Evolutionary conservation across 2,329 filamentous ascomycete genomes (phyloP), one percentile per base, ranked within the genome.

Genomic region (Aspergillus sp.): DNA sequence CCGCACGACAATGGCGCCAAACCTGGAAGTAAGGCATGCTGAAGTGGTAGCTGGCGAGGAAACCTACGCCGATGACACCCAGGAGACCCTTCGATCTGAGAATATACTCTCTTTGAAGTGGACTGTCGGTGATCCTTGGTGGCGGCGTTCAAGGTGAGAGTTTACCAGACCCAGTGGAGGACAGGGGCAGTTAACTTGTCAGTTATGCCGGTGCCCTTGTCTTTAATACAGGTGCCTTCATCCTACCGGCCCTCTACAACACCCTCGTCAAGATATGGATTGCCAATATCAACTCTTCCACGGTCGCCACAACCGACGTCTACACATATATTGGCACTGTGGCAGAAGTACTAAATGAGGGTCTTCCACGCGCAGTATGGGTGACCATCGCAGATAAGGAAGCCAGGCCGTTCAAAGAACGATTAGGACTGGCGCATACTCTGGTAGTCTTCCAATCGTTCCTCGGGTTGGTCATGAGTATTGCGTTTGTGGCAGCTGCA

Each of bases 291-390:
- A 85, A 90, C 68, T 73, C 83, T 0, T 82, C 79, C 1, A 76
- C 84, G 60, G 84, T 89, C 1, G 85, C 82, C 17, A 88, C 84
- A 0, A 88, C 85, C 0, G 85, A 89, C 57, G 76, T 81, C 0
- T 89, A 88, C 70, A 90, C 86, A 0, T 91, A 91, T 69, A 89
- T 91, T 58, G 80, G 82, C 18, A 81, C 85, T 0, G 78, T 90
- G 0, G 83, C 82, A 1, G 85, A 91, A 67, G 86, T 89, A 0
- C 71, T 91, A 15, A 91, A 91, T 62, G 88, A 91, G 68, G 88
- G 88, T 0, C 81, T 91, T 0, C 88, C 88, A 0, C 80, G 87
- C 20, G 85, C 87, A 0, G 80, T 86, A 0, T 91, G 85, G 83
- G 77, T 86, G 5, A 81, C 89, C 56, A 89, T 91, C 56, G 87